A percentile compares a stretch with the other conserved stretches of the same genome.
Conservation (phyloP, 495 filamentous ascomycete species). For the Penicillium lividum region DNA sequence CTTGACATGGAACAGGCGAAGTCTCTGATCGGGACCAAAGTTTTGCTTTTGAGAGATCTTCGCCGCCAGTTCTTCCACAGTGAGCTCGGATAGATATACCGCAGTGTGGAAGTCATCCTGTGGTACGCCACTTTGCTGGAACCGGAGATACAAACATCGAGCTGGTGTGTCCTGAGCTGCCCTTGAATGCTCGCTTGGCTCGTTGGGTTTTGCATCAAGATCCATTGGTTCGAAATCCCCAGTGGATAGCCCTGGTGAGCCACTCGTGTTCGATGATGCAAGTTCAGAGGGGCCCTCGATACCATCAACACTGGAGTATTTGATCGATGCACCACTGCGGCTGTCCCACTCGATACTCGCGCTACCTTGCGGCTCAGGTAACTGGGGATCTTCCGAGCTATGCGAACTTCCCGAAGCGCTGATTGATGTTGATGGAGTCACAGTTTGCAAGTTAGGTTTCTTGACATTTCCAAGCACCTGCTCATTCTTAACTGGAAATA, state of each 20-base stretch:
- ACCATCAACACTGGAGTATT: background rate
- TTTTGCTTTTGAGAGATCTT: constrained; percentile 6
- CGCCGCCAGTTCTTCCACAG: background rate
- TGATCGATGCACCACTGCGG: background rate
- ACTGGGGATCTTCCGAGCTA: background rate
- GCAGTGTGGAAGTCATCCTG: constrained; percentile 2
- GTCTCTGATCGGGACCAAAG: background rate
- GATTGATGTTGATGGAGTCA: background rate
- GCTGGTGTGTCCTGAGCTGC: background rate
- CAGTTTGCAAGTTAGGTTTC: no score
- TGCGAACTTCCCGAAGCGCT: background rate
- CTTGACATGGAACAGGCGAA: constrained; percentile 2
- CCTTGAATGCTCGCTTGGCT: no score
- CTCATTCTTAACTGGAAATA: background rate
- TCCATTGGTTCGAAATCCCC: background rate
- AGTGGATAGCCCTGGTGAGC: background rate
- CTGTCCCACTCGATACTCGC: background rate
- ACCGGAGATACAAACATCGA: background rate
- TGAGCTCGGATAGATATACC: background rate
- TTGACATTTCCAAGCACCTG: background rate
- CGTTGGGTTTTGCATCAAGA: background rate
- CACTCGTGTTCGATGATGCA: background rate
- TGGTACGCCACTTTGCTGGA: background rate
- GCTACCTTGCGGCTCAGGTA: background rate
- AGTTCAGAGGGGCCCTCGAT: background rate